A percentile compares a stretch with the other conserved stretches of the same genome.
Evolutionary conservation across 1,284 basidiomycete genomes (phyloP).

Genomic region (Meira miltonrushii): DNA sequence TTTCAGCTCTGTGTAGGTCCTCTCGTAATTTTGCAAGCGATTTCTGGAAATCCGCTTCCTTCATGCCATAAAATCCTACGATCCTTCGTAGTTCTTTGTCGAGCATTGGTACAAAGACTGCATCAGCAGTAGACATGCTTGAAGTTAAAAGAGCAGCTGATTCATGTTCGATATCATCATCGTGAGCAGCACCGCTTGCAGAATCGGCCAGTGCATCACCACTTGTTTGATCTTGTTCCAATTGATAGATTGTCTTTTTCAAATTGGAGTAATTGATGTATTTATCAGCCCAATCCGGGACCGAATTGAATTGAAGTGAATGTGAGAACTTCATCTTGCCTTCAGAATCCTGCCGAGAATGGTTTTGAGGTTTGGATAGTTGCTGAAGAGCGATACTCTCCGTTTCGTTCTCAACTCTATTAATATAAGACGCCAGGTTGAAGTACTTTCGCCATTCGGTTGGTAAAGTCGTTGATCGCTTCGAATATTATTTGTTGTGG

Average conservation of each 20-base stretch:
- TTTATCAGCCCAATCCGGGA: slow-evolving; percentile 89
- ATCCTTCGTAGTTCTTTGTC: slow-evolving; percentile 83
- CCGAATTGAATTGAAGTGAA: slow-evolving; percentile 85
- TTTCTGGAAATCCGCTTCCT: slow-evolving; percentile 57
- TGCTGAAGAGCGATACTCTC: not conserved
- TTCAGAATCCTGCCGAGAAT: not conserved
- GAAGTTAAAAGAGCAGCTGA: slow-evolving; percentile 32
- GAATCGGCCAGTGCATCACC: slow-evolving; percentile 9
- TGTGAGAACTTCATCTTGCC: slow-evolving; percentile 54
- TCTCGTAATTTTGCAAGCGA: slow-evolving; percentile 29
- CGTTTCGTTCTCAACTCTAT: not conserved
- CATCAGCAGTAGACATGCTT: slow-evolving; percentile 38
- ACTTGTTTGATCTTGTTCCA: slow-evolving; percentile 39
- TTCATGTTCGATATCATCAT: slow-evolving; percentile 40
- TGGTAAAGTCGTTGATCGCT: not conserved
- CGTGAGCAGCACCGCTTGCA: slow-evolving; percentile 10
- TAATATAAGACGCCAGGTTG: no score
- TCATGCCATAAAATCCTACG: slow-evolving; percentile 66
- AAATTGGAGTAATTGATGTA: slow-evolving; percentile 62
- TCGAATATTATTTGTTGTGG: not conserved
- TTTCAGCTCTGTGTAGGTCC: slow-evolving; percentile 39
- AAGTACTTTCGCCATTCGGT: not conserved
- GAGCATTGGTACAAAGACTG: slow-evolving; percentile 58
- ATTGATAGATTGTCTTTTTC: slow-evolving; percentile 49
- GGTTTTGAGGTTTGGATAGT: not conserved